Conservation (phyloP, 257 asterid genomes). For the Fraxinus pennsylvanica region DNA sequence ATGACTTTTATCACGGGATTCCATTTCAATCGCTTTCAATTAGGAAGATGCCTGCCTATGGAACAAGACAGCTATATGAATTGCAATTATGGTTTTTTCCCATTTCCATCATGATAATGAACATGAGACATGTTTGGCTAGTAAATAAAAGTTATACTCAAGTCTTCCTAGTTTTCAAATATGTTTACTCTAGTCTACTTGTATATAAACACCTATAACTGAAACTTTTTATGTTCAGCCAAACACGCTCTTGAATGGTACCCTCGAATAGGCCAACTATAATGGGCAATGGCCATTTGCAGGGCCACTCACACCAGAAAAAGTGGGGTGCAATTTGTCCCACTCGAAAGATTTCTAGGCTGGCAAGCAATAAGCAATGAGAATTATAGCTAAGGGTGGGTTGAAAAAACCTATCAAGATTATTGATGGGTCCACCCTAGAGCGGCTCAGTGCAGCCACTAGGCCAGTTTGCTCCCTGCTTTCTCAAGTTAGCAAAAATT, state of each 20-base stretch:
- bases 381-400: neutral
- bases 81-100: too few relatives aligned
- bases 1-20: slow-evolving; percentile 10
- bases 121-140: neutral
- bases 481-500: too few relatives aligned
- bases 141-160: neutral
- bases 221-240: neutral
- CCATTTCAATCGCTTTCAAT: neutral
- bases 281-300: neutral
- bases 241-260: neutral
- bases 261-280: neutral
- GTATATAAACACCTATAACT: too few relatives aligned
- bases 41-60: too few relatives aligned
- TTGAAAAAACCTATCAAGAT: neutral
- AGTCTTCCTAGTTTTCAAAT: too few relatives aligned
- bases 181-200: too few relatives aligned
- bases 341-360: neutral
- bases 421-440: slow-evolving; percentile 15
- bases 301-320: neutral
- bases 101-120: neutral
- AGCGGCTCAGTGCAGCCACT: too few relatives aligned
- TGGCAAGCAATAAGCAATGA: neutral
- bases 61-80: too few relatives aligned
- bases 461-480: too few relatives aligned
- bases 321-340: neutral